Conservation (phyloP, 495 filamentous ascomycete genomes). For the Neurospora tetrasperma region DNA sequence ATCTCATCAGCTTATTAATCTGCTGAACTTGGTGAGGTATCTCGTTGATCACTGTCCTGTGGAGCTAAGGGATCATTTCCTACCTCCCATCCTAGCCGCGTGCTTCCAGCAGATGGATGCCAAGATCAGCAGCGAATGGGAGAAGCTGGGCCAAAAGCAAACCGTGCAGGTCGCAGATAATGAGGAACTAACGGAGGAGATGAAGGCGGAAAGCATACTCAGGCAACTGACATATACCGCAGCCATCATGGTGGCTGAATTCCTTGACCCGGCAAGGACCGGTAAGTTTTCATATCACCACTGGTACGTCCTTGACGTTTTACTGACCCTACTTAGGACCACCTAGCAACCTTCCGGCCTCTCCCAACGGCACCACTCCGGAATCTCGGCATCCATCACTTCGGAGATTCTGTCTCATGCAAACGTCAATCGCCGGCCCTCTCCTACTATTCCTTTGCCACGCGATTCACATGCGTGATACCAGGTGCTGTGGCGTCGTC, state of each 20-base stretch:
- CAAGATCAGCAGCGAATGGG: conserved; percentile 84
- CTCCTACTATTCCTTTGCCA: conserved; percentile 86
- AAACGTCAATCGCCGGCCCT: conserved; percentile 69
- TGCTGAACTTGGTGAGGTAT: conserved; percentile 76
- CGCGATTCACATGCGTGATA: conserved; percentile 82
- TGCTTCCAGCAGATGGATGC: conserved; percentile 78
- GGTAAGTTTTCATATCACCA: conserved; percentile 29
- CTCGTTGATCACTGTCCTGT: conserved; percentile 87
- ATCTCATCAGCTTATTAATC: conserved; percentile 81
- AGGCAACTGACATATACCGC: conserved; percentile 88
- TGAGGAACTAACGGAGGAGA: conserved; percentile 77
- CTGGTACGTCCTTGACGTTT: neutral
- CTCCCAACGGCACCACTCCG: conserved; percentile 6
- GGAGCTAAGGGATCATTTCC: conserved; percentile 62
- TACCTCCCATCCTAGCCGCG: conserved; percentile 73
- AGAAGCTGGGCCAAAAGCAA: conserved; percentile 50
- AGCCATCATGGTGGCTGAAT: conserved; percentile 77
- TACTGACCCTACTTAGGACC: neutral
- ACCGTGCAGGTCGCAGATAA: conserved; percentile 40
- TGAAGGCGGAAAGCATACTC: conserved; percentile 95
- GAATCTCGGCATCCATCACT: conserved; percentile 39
- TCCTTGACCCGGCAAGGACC: conserved; percentile 63
- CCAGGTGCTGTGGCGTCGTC: conserved; percentile 76
- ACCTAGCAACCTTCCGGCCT: neutral
- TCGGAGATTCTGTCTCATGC: conserved; percentile 70